Base-by-base conservation (phyloP, 805 yeast species). In the Pichia scutulata region DNA sequence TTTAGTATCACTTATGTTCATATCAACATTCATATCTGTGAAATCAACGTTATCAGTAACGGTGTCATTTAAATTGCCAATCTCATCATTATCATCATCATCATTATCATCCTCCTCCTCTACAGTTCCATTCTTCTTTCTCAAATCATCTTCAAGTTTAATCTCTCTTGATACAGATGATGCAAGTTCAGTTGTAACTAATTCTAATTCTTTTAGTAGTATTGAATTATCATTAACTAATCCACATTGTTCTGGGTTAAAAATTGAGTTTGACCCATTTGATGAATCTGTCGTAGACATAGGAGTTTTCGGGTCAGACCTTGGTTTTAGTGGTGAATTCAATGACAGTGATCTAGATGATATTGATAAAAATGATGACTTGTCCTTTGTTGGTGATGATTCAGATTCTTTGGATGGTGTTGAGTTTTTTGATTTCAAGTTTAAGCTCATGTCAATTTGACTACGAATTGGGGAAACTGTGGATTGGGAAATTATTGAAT, bases 151-250 rank as follows among this genome's bases (percentile, higher is more conserved):
- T 58, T 83, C 89, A 43, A 86, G 61, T 19, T 70, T 62, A n/a
- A 84, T 70, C 61, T 86, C 95, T 40, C 93, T 69, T 48, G 78
- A 76, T 43, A 86, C 83, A 0, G 90, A 81, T 23, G 78, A 78
- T 0, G 89, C 90, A 46, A 86, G 70, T 59, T 86, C 95, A 24
- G 77, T 76, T 1, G 90, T 82, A 1, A 86, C 82, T 23, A 84
- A 59, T 52, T 82, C 84, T 40, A 86, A 65, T 59, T 86, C 92
- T 49, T 76, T 73, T 57, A 84, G 70, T 39, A 86, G 64, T 24
- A 74, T 76, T 46, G 73, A 73, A 54, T 81, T 84, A 48, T 84
- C 80, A 36, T 72, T 77, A 69, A 85, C 71, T 8, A 84, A 69
- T 1, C 82, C 81, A 48, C 82, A 62, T 56, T 85, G 89, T 22